These are phyloP conservation scores for Diutina pseudorugosa DNA, from an alignment of 1,139 yeast species.

Conservation along the genomic window DNA sequence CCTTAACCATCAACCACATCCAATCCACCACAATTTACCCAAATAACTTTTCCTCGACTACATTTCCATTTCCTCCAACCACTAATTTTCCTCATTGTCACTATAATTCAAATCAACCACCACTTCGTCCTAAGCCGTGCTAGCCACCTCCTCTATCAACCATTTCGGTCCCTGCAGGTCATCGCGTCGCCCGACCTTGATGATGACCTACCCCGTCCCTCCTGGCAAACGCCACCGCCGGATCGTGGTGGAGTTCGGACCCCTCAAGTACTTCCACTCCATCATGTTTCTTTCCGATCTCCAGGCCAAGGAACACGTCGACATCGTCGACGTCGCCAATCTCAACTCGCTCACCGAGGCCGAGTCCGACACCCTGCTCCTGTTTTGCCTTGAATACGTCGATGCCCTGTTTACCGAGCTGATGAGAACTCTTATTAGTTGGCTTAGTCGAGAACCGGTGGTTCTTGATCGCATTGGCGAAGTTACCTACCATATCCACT, in stretches of 20 bases:
- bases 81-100: too few relatives aligned
- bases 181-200: neutral
- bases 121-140: too few relatives aligned
- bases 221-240: neutral
- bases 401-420: neutral
- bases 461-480: neutral
- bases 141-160: too few relatives aligned
- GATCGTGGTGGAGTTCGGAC: conserved; percentile 1
- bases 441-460: neutral
- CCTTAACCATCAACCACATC: too few relatives aligned
- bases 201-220: neutral
- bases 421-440: neutral
- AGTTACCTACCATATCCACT: conserved; percentile 1
- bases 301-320: conserved; percentile 1
- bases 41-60: too few relatives aligned
- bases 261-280: conserved; percentile 2
- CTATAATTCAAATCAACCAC: too few relatives aligned
- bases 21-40: too few relatives aligned
- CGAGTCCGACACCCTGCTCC: neutral
- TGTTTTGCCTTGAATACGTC: neutral
- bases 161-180: neutral
- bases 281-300: conserved; percentile 1
- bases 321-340: neutral
- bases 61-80: too few relatives aligned
- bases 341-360: neutral